phyloP scores from a whole-genome alignment of 805 yeast genomes.

The Millerozyma miso region DNA sequence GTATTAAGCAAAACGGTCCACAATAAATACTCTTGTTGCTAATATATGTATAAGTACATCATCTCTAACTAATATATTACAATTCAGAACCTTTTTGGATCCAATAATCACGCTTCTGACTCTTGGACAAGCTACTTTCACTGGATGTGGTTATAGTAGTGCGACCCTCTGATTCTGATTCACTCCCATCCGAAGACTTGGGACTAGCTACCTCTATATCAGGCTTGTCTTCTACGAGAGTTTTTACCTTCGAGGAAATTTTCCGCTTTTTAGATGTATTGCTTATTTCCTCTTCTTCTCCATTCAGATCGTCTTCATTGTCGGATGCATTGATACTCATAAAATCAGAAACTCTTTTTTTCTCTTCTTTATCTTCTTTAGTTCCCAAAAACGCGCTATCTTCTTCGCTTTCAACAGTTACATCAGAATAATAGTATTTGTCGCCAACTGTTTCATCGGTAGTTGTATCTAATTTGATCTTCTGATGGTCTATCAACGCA shows the following conservation, averaged over 20 bases:
- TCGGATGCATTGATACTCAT: conserved; percentile 15
- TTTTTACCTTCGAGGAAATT: too few relatives aligned
- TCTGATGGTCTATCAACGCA: conserved; percentile 41
- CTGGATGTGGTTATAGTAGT: conserved; percentile 9
- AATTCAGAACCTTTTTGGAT: conserved; percentile 38
- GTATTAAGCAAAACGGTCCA: conserved; percentile 4
- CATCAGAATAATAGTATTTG: conserved; percentile 41
- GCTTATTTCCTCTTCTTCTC: not conserved
- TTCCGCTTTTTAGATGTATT: not conserved
- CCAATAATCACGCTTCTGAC: conserved; percentile 37
- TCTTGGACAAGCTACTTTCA: conserved; percentile 27
- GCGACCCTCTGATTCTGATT: conserved; percentile 5
- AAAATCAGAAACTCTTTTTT: conserved; percentile 6
- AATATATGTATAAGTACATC: not conserved
- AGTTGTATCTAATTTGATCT: conserved; percentile 18
- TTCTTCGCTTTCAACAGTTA: conserved; percentile 36
- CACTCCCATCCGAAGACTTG: conserved; percentile 10
- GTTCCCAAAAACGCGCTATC: conserved; percentile 5
- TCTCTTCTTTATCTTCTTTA: conserved; percentile 1
- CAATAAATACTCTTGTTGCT: conserved; percentile 5
- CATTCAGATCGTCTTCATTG: conserved; percentile 12
- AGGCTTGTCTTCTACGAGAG: conserved; percentile 2
- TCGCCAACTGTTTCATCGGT: conserved; percentile 33
- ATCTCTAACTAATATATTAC: conserved; percentile 6
- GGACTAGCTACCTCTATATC: conserved; percentile 11